Base-by-base conservation (phyloP, 345 rosid genomes). In the Rhodamnia argentea region DNA sequence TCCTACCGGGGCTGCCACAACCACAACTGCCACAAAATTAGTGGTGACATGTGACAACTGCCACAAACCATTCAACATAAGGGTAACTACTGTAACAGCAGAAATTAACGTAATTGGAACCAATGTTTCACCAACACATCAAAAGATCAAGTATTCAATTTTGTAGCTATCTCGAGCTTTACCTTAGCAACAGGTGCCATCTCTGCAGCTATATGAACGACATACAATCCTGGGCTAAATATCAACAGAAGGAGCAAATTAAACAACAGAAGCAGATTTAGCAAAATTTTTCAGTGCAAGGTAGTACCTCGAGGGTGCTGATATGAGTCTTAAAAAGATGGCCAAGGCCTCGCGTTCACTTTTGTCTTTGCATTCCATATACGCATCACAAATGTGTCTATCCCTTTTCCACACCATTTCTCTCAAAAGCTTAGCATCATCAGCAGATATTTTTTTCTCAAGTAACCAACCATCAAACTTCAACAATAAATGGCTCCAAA, bases 171-270 rank as follows among this genome's bases (percentile, higher is more conserved):
- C 78, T 88, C 85, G 78, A 88, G 85, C 92, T 90, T 90, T 83
- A 97, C 99, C 98, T 97, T 97, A 88, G 99, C 99, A 88, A 94
- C 96, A 82, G 99, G 99, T 86, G 99, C 99, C 97, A 97, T 94
- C 91, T 96, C 99, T 84, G 98, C 99, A 81, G 98, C 99, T 84
- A 97, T 94, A 89, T 96, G 98, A 88, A 97, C 89, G 87, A 97
- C 89, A 90, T 94, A 88, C 93, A 96, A 92, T 92, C 98, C 96
- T 89, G 94, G 85, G 92, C 99, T 97, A 94, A 91, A 92, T 88
- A 91, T 82, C 87, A 94, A 90, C 55, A 44, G 83, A 91, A 90
- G 83, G 64, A 82, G 89, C 59, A 86, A 88, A 87, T 90, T 87
- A 90, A 74, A 60, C n/a, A 89, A 83, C 57, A 51, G 62, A 26